Evolutionary conservation across 805 yeast genomes (phyloP).

Genomic region (Cyberlindnera sargentensis): DNA sequence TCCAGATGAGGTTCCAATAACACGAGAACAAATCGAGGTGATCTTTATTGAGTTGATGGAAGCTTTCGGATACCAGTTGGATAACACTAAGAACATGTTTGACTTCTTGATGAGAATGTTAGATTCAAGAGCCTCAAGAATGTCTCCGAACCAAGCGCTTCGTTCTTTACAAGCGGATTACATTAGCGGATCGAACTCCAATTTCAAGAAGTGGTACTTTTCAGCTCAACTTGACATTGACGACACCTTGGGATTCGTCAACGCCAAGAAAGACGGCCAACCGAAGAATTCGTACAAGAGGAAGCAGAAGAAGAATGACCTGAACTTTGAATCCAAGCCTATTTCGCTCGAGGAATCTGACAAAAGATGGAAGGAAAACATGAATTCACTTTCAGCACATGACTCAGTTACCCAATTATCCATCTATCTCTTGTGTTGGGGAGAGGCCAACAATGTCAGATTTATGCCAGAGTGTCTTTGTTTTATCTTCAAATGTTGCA

Average conservation of each 20-base stretch:
- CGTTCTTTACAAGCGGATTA: slow-evolving; percentile 64
- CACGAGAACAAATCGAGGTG: slow-evolving; percentile 46
- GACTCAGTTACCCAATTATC: slow-evolving; percentile 60
- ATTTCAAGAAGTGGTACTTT: slow-evolving; percentile 71
- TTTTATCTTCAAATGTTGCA: slow-evolving; percentile 76
- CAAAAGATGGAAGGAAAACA: slow-evolving; percentile 42
- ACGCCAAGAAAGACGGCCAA: slow-evolving; percentile 22
- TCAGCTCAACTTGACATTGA: slow-evolving; percentile 63
- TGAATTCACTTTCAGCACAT: slow-evolving; percentile 42
- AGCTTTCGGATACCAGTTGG: slow-evolving; percentile 63
- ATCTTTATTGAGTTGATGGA: slow-evolving; percentile 45
- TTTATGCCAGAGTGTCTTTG: slow-evolving; percentile 88
- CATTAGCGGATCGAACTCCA: slow-evolving; percentile 64
- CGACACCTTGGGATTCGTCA: slow-evolving; percentile 36
- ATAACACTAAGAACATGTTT: slow-evolving; percentile 59
- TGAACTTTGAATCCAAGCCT: not conserved
- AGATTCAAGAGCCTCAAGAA: slow-evolving; percentile 64
- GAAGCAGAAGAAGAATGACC: slow-evolving; percentile 1
- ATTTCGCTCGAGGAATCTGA: slow-evolving; percentile 36
- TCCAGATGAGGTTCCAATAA: slow-evolving; percentile 35
- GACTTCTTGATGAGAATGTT: slow-evolving; percentile 54
- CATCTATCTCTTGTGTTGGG: slow-evolving; percentile 75
- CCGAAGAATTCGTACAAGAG: slow-evolving; percentile 12
- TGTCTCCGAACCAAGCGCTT: slow-evolving; percentile 50
- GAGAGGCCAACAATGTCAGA: slow-evolving; percentile 80